These are phyloP conservation scores for Willaertia magna DNA, from an alignment of 208 protist species.

Conservation along the genomic window DNA sequence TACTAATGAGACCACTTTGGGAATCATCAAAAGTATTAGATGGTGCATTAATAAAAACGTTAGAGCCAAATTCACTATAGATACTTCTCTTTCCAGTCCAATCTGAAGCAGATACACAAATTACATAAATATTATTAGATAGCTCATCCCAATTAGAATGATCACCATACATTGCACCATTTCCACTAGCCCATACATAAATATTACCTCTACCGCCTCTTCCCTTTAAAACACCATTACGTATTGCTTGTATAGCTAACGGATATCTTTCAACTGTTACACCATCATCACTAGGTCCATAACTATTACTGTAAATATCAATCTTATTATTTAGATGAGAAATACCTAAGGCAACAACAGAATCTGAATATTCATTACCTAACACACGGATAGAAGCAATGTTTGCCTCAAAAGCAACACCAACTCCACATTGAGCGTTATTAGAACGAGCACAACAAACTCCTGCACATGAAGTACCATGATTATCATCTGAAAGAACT, in stretches of 20 bases:
- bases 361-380: slow-evolving; percentile 18
- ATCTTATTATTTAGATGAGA: neutral
- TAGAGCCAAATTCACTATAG: neutral
- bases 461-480: slow-evolving; percentile 14
- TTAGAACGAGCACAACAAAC: neutral
- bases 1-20: neutral
- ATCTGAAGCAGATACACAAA: slow-evolving; percentile 17
- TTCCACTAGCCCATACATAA: slow-evolving; percentile 35
- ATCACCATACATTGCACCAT: slow-evolving; percentile 20
- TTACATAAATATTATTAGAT: slow-evolving; percentile 26
- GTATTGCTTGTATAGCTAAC: neutral
- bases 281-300: slow-evolving; percentile 33
- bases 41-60: neutral
- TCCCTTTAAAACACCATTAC: slow-evolving; percentile 9
- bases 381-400: neutral
- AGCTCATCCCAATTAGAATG: slow-evolving; percentile 36
- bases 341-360: slow-evolving; percentile 9
- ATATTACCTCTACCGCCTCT: slow-evolving; percentile 24
- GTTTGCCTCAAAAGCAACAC: slow-evolving; percentile 17
- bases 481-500: neutral
- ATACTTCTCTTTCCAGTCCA: neutral
- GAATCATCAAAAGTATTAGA: neutral
- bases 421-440: slow-evolving; percentile 24
- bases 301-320: slow-evolving; percentile 28
- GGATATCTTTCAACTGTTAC: slow-evolving; percentile 2